phyloP scores from a whole-genome alignment of 78 protist genomes.

The Dictyostelium firmibasis region DNA sequence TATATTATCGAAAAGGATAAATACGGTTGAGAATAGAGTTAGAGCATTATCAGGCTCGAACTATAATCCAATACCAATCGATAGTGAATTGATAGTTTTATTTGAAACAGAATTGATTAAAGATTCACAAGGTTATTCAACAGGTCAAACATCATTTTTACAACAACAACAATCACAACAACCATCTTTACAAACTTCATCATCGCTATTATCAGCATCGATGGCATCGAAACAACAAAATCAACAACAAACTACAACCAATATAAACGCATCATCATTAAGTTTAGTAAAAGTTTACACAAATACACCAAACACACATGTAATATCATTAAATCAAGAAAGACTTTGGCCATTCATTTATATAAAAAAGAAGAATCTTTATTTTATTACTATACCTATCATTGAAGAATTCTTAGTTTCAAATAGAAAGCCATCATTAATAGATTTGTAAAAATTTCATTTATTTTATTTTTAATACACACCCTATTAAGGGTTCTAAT shows the following conservation, averaged over 20 bases:
- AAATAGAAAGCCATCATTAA: constrained; percentile 16
- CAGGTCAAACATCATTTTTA: not conserved
- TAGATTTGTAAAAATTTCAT: constrained; percentile 19
- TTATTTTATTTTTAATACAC: not conserved
- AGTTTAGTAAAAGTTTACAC: not conserved
- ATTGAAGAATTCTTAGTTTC: constrained; percentile 39
- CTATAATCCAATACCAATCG: constrained; percentile 56
- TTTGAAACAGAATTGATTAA: constrained; percentile 17
- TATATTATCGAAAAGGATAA: constrained; percentile 61
- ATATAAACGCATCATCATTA: not conserved
- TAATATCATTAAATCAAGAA: constrained; percentile 53
- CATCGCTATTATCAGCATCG: constrained; percentile 7
- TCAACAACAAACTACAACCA: not conserved
- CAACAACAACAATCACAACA: not conserved
- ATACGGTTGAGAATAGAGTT: constrained; percentile 59
- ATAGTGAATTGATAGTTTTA: constrained; percentile 11
- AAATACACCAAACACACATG: constrained; percentile 71
- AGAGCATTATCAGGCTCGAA: constrained; percentile 46
- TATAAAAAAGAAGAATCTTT: constrained; percentile 44
- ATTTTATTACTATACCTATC: constrained; percentile 45
- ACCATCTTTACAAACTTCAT: not conserved
- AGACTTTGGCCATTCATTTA: constrained; percentile 65
- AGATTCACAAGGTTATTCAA: not conserved
- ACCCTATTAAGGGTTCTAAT: too few species aligned
- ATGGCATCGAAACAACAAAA: not conserved